These are phyloP conservation scores for Glebionis coronaria DNA, from an alignment of 129 eudicot species.

Conservation along the genomic window DNA sequence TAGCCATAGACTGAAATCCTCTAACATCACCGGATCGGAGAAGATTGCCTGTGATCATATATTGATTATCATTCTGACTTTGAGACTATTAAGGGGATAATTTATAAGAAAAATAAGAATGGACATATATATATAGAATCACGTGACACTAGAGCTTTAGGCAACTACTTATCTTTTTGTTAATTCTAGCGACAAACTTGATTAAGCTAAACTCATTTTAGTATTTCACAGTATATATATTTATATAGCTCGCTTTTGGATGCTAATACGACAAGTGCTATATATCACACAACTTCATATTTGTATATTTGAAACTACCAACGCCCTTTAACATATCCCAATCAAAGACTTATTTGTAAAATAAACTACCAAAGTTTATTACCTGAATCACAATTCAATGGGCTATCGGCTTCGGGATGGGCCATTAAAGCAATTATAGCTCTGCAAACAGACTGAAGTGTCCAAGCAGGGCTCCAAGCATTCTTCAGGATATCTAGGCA, in stretches of 20 bases:
- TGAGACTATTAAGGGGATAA: no score
- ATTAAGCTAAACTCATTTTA: background rate
- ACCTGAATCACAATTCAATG: constrained; percentile 98
- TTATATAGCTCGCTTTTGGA: background rate
- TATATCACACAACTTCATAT: background rate
- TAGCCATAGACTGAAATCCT: constrained; percentile 96
- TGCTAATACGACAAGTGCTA: background rate
- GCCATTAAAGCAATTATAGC: constrained; percentile 99
- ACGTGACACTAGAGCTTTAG: no score
- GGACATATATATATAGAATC: no score
- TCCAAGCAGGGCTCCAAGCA: constrained; percentile 99
- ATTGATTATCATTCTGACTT: background rate
- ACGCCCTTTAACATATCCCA: background rate
- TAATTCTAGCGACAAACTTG: background rate
- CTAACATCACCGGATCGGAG: constrained; percentile 83
- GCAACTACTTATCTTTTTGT: no score
- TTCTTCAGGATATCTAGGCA: constrained; percentile 97
- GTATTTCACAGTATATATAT: no score
- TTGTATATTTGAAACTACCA: background rate
- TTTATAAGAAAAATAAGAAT: no score
- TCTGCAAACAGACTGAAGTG: constrained; percentile 92
- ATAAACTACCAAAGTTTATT: background rate
- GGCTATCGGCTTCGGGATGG: constrained; percentile 99
- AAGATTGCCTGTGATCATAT: constrained; percentile 57
- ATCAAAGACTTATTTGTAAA: constrained; percentile 1